Base-by-base conservation (phyloP, 2,329 filamentous ascomycete genomes). In the Calonectria hawksworthii region DNA sequence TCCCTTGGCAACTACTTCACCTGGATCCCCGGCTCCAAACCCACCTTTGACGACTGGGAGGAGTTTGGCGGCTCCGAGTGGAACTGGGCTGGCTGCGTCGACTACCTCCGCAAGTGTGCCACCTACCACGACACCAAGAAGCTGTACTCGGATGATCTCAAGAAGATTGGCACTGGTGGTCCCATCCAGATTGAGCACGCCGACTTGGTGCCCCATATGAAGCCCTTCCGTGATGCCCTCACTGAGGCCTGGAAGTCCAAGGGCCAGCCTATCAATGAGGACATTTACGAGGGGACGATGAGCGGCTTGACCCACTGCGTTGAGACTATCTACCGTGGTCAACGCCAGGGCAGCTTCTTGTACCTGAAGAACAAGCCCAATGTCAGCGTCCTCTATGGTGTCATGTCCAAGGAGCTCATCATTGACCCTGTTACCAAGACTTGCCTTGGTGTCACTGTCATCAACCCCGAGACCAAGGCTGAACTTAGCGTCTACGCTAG, bases 21-120 rank as follows among this genome's bases (percentile, higher is more conserved):
- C 9, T 93, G 91, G 91, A 86, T 92, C 2, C 90, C 88, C 3
- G 92, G 91, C 5, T 90, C 87, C 68, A 88, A 88, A 68, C 86
- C 86, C 1, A 93, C 91, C 1, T 93, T 91, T 77, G 90, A 96
- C 81, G 92, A 93, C 26, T 90, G 93, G 87, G 92, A 92, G 18
- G 94, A 94, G 82, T 90, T 90, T 44, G 94, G 94, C 64, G 94
- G 94, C 7, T 91, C 94, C 78, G 87, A 90, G 65, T 93, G 92
- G 92, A 92, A 84, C 0, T 93, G 76, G 75, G 73, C 91, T 4
- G 84, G 81, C 13, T 83, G 86, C 41, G 83, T 88, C 3, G 84
- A 86, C 4, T 92, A 92, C 76, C 84, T 92, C 11, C 85, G 87
- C 74, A 92, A 92, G 68, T 86, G 86, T 26, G 89, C 86, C 0